A percentile compares a stretch with the other conserved stretches of the same genome.
phyloP scores from a whole-genome alignment of 768 basidiomycete species.

The Leccinum truebloodii region DNA sequence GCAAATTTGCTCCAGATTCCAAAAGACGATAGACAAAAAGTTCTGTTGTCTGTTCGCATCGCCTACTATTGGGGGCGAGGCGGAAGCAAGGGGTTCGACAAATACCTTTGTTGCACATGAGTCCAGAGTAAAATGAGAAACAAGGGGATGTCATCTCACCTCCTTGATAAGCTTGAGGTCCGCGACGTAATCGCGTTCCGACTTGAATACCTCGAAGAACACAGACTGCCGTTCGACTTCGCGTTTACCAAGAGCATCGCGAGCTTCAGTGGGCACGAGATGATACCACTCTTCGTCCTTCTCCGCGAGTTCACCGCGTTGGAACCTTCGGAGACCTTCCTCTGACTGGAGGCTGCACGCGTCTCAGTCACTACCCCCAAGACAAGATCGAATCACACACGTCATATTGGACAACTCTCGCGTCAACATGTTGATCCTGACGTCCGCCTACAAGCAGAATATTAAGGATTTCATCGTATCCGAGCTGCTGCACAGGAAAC shows the following conservation, averaged over 20 bases:
- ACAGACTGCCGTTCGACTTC: conserved; percentile 86
- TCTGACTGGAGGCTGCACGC: conserved; percentile 56
- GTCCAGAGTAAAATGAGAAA: conserved; percentile 1
- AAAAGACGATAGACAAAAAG: conserved; percentile 83
- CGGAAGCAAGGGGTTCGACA: conserved; percentile 59
- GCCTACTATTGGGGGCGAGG: conserved; percentile 65
- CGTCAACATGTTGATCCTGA: conserved; percentile 30
- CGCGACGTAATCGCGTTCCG: conserved; percentile 83
- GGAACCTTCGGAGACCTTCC: conserved; percentile 66
- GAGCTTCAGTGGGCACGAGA: conserved; percentile 72
- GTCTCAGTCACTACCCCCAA: conserved; percentile 12
- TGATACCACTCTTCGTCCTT: conserved; percentile 83
- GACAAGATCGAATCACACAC: conserved; percentile 32
- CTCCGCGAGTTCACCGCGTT: conserved; percentile 61
- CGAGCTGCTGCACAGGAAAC: conserved; percentile 29
- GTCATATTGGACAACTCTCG: conserved; percentile 39
- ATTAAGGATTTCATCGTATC: conserved; percentile 6
- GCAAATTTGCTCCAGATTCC: conserved; percentile 79
- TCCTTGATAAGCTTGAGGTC: conserved; percentile 75
- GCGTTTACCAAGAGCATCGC: conserved; percentile 66
- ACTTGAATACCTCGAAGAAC: conserved; percentile 88
- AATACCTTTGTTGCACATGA: conserved; percentile 54
- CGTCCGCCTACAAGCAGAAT: conserved; percentile 26
- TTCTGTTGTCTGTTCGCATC: conserved; percentile 49
- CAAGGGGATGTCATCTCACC: conserved; percentile 38